Conservation (phyloP, 306 rosid species). For the Dryas alaskensis region DNA sequence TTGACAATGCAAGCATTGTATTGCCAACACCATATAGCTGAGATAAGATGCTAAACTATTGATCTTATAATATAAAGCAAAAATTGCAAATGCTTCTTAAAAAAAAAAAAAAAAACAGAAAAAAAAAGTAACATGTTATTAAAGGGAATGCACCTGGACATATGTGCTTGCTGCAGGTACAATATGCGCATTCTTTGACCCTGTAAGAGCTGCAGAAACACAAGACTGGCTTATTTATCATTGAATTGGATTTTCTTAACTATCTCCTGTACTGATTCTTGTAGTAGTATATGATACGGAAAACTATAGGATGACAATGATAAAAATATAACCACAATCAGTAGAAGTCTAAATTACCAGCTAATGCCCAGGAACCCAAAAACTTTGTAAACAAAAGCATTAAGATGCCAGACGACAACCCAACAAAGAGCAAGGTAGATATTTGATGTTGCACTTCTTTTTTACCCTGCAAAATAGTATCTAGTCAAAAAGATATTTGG, state of each 20-base stretch:
- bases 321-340: neutral
- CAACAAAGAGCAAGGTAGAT: constrained; percentile 73
- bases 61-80: neutral
- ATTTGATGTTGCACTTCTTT: constrained; percentile 78
- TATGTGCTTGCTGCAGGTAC: constrained; percentile 83
- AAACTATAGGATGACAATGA: neutral
- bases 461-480: constrained; percentile 54
- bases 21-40: too few relatives aligned
- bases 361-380: constrained; percentile 61
- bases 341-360: constrained; percentile 52
- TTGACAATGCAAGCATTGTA: too few relatives aligned
- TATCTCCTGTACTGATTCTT: neutral
- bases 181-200: constrained; percentile 58
- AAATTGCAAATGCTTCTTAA: neutral
- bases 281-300: too few relatives aligned
- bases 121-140: neutral
- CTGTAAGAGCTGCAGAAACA: constrained; percentile 65
- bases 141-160: constrained; percentile 59
- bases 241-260: neutral
- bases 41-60: too few relatives aligned
- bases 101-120: neutral
- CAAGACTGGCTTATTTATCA: constrained; percentile 8
- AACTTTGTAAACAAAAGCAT: constrained; percentile 76
- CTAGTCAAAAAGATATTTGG: neutral
- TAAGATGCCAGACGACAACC: constrained; percentile 67